A percentile compares a stretch with the other conserved stretches of the same genome.
phyloP scores from a whole-genome alignment of 106 monocot species.

The Cymbidium sinense region DNA sequence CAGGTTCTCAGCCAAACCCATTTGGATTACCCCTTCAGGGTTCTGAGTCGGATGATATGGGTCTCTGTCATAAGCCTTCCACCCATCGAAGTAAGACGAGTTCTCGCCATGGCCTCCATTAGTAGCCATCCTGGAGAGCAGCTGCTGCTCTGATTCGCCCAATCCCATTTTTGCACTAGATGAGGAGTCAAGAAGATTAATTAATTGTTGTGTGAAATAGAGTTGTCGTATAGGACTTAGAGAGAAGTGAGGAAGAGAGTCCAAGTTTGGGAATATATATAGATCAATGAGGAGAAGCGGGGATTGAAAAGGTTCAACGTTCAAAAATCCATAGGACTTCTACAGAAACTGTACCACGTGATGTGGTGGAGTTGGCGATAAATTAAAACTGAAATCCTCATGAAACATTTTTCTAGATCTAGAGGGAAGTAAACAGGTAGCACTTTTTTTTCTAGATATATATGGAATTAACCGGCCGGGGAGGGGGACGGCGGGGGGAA shows the following conservation, averaged over 20 bases:
- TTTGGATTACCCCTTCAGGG: conserved; percentile 55
- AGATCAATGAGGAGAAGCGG: not conserved
- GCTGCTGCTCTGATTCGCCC: not conserved
- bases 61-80: conserved; percentile 62
- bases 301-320: not conserved
- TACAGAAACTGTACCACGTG: not conserved
- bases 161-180: not conserved
- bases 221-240: too few relatives aligned
- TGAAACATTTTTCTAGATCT: too few relatives aligned
- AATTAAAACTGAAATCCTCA: too few relatives aligned
- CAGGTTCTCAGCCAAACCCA: conserved; percentile 65
- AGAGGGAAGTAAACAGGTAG: too few relatives aligned
- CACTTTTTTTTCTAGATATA: too few relatives aligned
- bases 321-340: not conserved
- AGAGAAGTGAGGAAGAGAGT: not conserved
- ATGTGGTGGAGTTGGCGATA: not conserved
- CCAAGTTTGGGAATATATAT: not conserved
- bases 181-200: too few relatives aligned
- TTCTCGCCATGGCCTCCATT: conserved; percentile 55
- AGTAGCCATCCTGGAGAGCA: conserved; percentile 40
- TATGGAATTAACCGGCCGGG: too few relatives aligned
- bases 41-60: conserved; percentile 37
- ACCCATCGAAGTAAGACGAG: conserved; percentile 56
- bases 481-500: too few relatives aligned
- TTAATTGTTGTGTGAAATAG: too few relatives aligned